phyloP scores from a whole-genome alignment of 2,329 filamentous ascomycete genomes.

The Pestalotiopsis sp. region DNA sequence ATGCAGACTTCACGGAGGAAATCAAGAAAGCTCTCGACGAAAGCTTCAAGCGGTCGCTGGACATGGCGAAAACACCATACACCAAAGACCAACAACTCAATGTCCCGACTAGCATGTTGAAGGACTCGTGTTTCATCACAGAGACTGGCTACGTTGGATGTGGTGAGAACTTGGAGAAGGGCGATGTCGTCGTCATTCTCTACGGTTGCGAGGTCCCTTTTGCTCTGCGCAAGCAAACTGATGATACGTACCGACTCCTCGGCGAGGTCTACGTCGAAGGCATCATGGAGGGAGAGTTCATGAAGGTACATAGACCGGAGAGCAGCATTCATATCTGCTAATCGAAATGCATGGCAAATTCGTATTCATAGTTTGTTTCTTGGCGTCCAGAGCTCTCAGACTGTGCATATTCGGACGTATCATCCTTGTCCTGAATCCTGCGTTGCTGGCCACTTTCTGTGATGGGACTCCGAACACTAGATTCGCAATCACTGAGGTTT shows the following conservation, averaged over 20 bases:
- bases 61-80: background rate
- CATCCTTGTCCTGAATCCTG: too few species aligned
- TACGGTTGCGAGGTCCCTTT: constrained; percentile 2
- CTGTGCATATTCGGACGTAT: too few species aligned
- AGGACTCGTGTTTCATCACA: background rate
- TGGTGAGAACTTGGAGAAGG: background rate
- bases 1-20: background rate
- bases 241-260: background rate
- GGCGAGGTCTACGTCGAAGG: constrained; percentile 7
- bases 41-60: background rate
- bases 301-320: constrained; percentile 10
- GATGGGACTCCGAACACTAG: too few species aligned
- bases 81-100: background rate
- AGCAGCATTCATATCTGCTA: background rate
- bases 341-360: background rate
- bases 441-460: too few species aligned
- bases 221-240: background rate
- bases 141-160: constrained; percentile 5
- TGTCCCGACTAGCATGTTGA: background rate
- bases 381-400: too few species aligned
- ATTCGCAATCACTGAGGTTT: too few species aligned
- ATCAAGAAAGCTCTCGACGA: background rate
- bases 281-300: constrained; percentile 14
- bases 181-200: background rate
- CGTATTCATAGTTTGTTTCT: background rate